Base-by-base conservation (phyloP, 495 filamentous ascomycete species). In the Aspergillus affinis region DNA sequence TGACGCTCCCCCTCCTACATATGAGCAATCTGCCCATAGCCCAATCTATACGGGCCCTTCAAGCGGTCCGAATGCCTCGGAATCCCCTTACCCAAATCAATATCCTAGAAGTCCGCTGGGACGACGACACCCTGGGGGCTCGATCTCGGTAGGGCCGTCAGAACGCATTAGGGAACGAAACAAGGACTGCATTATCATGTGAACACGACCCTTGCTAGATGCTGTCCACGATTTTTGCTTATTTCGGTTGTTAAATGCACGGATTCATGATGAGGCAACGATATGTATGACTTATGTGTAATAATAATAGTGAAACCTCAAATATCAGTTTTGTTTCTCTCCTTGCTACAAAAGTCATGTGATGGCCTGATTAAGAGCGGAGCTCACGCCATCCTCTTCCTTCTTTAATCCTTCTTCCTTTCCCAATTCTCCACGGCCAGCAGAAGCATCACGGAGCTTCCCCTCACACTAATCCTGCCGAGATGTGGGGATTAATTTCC, bases 1-100 rank as follows among this genome's bases (percentile, higher is more conserved):
- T 6, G 78, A 84, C 51, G 85, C 82, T 0, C 86, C 89, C 4
- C 91, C 90, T 12, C 91, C 91, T 6, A 86, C 84, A 15, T 96
- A 96, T 68, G 91, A 94, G 73, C 88, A 93, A 76, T 88, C 89
- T 8, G 82, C 89, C 0, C 83, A 79, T 30, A 79, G 81, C 51
- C 81, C 78, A 7, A 80, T 82, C 6, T 92, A 91, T 61, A 74
- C 85, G 12, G 86, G 88, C 4, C 86, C 88, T 0, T 68, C 73
- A 20, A 78, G 82, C 18, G 82, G 85, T 59, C 84, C 89, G 0
- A 78, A 76, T 27, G 79, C 80, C 57, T 50, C 56, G 19, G 62
- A 57, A 48, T 44, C 54, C 30, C 66, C 63, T 45, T 64, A 2
- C 51, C 62, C 57, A 41, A 64, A 55, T 59, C 67, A 65, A 41